Conservation (phyloP, 1,139 yeast species). For the Kurtzmaniella quercitrusa region DNA sequence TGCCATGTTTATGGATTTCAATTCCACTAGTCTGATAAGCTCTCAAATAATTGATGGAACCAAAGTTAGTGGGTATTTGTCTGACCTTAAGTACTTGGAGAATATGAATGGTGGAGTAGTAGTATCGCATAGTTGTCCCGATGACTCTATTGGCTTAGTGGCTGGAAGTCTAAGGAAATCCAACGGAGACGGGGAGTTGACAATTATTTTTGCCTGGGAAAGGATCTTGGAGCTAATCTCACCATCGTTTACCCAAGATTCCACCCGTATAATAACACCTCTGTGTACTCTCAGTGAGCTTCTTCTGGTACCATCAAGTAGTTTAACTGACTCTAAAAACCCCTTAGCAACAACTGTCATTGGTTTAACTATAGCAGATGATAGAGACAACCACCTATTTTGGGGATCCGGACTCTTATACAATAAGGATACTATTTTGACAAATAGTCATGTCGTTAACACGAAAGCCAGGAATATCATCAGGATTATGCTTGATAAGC, state of each 20-base stretch:
- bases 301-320: background rate
- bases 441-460: slow-evolving; percentile 34
- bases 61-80: slow-evolving; percentile 26
- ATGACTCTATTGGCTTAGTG: slow-evolving; percentile 45
- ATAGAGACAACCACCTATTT: slow-evolving; percentile 7
- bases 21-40: slow-evolving; percentile 43
- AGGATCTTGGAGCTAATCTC: slow-evolving; percentile 13
- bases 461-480: slow-evolving; percentile 6
- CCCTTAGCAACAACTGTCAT: slow-evolving; percentile 3
- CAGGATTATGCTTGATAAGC: slow-evolving; percentile 7
- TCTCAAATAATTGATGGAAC: slow-evolving; percentile 16
- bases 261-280: background rate
- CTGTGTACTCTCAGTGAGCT: background rate
- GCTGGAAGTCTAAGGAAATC: slow-evolving; percentile 46
- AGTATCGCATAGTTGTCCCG: background rate
- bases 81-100: slow-evolving; percentile 56
- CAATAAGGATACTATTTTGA: slow-evolving; percentile 23
- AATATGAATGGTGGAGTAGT: slow-evolving; percentile 64
- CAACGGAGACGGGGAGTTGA: slow-evolving; percentile 61
- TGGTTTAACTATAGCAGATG: slow-evolving; percentile 11
- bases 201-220: slow-evolving; percentile 49
- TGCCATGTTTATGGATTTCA: slow-evolving; percentile 48
- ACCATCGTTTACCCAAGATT: background rate
- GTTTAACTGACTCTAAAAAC: background rate
- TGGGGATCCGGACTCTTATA: slow-evolving; percentile 39